Evolutionary conservation across 345 rosid species (phyloP).

Genomic region (Passiflora organensis): DNA sequence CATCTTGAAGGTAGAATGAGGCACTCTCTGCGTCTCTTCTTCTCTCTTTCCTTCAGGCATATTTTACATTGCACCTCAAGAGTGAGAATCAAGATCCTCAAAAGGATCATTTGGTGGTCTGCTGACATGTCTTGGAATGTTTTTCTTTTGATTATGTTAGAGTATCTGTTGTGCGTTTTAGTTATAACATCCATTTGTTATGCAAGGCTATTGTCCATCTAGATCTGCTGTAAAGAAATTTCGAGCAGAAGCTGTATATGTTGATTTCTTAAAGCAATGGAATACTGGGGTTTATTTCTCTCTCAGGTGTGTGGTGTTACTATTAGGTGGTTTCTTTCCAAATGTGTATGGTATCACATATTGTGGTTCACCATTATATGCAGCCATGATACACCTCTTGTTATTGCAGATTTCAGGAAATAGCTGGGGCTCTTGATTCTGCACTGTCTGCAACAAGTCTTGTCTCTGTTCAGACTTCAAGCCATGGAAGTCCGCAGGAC

Average conservation of each 20-base stretch:
- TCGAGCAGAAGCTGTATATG: constrained; percentile 62
- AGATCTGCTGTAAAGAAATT: constrained; percentile 87
- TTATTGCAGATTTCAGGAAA: constrained; percentile 84
- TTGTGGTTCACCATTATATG: not conserved
- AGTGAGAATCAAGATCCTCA: constrained; percentile 5
- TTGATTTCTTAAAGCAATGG: constrained; percentile 95
- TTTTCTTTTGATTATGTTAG: not conserved
- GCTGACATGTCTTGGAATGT: constrained; percentile 9
- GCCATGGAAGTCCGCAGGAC: constrained; percentile 28
- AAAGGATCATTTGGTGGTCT: constrained; percentile 16
- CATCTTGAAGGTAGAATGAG: constrained; percentile 90
- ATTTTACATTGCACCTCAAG: not conserved
- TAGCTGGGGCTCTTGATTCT: constrained; percentile 88
- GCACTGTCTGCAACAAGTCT: constrained; percentile 63
- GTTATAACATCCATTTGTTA: constrained; percentile 39
- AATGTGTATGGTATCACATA: no score
- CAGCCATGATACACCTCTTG: constrained; percentile 4
- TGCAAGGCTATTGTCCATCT: constrained; percentile 94
- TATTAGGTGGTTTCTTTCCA: constrained; percentile 6
- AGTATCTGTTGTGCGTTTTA: constrained; percentile 21
- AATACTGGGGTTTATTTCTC: constrained; percentile 93
- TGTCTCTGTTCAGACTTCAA: constrained; percentile 53
- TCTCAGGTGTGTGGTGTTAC: constrained; percentile 51
- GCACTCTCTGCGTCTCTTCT: not conserved
- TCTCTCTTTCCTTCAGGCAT: not conserved